These are phyloP conservation scores for Yamadazyma buinensis DNA, from an alignment of 1,139 yeast genomes.

Conservation along the genomic window DNA sequence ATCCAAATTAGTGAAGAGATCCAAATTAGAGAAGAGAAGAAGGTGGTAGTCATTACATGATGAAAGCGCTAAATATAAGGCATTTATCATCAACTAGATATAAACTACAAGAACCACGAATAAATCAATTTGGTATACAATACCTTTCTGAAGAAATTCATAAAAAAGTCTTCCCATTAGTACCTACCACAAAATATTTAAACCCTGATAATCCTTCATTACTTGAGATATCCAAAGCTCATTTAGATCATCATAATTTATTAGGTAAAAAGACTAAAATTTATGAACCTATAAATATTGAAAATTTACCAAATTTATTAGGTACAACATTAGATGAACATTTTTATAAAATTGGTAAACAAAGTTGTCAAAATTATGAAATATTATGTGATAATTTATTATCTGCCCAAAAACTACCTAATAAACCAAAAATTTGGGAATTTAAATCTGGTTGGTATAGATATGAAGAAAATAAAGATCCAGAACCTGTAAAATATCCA, in stretches of 20 bases:
- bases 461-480: slow-evolving; percentile 53
- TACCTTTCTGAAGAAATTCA: slow-evolving; percentile 61
- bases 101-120: slow-evolving; percentile 47
- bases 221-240: slow-evolving; percentile 56
- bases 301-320: slow-evolving; percentile 59
- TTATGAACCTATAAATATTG: slow-evolving; percentile 56
- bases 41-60: no score
- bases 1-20: no score
- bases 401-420: slow-evolving; percentile 32
- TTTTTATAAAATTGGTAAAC: slow-evolving; percentile 66
- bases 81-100: no score
- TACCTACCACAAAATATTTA: slow-evolving; percentile 21
- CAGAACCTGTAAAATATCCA: slow-evolving; percentile 66
- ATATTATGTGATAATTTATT: slow-evolving; percentile 41
- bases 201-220: slow-evolving; percentile 32
- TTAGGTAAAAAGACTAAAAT: slow-evolving; percentile 75
- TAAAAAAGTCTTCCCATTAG: slow-evolving; percentile 54
- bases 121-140: slow-evolving; percentile 66
- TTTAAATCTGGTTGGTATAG: slow-evolving; percentile 78
- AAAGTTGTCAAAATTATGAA: slow-evolving; percentile 60
- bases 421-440: slow-evolving; percentile 51
- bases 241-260: slow-evolving; percentile 61
- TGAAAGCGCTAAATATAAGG: no score
- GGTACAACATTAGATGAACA: slow-evolving; percentile 81
- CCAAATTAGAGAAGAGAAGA: no score